Evolutionary conservation across 2,329 filamentous ascomycete species (phyloP), one percentile per base, ranked within the genome.

Genomic region (Fusarium torulosum): DNA sequence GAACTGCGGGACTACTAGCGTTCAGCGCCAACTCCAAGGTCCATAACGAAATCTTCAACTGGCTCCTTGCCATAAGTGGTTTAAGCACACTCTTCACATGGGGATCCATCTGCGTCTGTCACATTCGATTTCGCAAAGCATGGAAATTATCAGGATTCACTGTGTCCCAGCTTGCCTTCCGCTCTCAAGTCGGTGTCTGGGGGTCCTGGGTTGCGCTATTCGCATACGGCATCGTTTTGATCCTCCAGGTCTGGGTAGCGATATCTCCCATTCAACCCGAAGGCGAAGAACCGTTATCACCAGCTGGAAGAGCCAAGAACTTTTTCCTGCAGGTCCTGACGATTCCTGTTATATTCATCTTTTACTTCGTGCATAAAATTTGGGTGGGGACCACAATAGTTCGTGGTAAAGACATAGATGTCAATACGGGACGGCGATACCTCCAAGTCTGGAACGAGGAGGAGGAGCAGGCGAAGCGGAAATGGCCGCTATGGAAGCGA

Each of bases 241-340:
- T 91, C 35, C 91, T 92, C 2, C 94, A 97, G 76, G 94, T 97
- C 81, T 97, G 93, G 92, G 90, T 91, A 51, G 93, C 91, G 23
- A 88, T 91, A 6, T 93, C 89, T 74, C 94, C 94, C 3, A 84
- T 95, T 2, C 13, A 52, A 11, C 21, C 41, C 1, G 52, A 61
- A 1, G 49, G 21, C 1, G 27, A 45, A 6, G 14, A 27, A 0
- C 56, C 42, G 0, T 25, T 49, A 0, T 35, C 66, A 6, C 40
- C 23, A 1, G 3, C 47, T 84, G 82, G 21, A 88, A 86, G 75
- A 72, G 72, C 9, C 51, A 77, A 87, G 67, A 88, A 83, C 66
- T 96, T 94, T 78, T 96, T 96, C 77, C 79, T 90, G 47, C 83
- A 86, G 59, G 91, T 90, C 72, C 82, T 93, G 63, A 89, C 90